phyloP scores from a whole-genome alignment of 306 rosid species.

The Mucuna pruriens region DNA sequence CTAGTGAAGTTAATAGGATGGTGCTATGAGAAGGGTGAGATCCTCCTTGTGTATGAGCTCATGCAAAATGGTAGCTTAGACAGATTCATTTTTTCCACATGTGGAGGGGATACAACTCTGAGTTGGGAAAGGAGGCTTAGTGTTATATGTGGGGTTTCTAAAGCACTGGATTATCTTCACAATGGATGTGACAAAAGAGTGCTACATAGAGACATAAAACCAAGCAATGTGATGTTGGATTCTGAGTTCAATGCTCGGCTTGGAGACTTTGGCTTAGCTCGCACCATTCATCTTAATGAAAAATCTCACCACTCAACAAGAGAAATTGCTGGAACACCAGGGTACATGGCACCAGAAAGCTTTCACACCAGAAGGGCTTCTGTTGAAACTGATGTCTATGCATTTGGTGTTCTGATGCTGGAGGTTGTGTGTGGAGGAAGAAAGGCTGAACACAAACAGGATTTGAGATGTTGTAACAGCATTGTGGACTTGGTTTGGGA shows the following conservation, averaged over 20 bases:
- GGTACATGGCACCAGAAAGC: constrained; percentile 23
- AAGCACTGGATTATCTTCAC: neutral
- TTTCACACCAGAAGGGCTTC: constrained; percentile 15
- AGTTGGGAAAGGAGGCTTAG: neutral
- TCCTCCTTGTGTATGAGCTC: constrained; percentile 8
- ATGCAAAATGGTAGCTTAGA: constrained; percentile 21
- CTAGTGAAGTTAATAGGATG: neutral
- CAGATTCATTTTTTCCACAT: neutral
- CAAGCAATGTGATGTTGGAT: constrained; percentile 23
- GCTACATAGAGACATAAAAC: constrained; percentile 23
- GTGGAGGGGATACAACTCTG: neutral
- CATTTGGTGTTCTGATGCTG: constrained; percentile 6
- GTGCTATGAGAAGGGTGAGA: constrained; percentile 25
- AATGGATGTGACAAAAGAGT: constrained; percentile 13
- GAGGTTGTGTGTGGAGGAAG: constrained; percentile 3
- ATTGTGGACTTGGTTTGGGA: constrained; percentile 13
- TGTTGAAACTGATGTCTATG: constrained; percentile 5
- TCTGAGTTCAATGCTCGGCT: constrained; percentile 13
- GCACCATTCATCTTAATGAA: neutral
- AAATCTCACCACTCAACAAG: constrained; percentile 25
- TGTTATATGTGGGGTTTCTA: neutral
- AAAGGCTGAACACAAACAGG: neutral
- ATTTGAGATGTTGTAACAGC: neutral
- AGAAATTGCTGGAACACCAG: constrained; percentile 18
- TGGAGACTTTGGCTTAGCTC: constrained; percentile 26